Evolutionary conservation across 805 yeast species (phyloP).

Genomic region (Teunomyces atbi): DNA sequence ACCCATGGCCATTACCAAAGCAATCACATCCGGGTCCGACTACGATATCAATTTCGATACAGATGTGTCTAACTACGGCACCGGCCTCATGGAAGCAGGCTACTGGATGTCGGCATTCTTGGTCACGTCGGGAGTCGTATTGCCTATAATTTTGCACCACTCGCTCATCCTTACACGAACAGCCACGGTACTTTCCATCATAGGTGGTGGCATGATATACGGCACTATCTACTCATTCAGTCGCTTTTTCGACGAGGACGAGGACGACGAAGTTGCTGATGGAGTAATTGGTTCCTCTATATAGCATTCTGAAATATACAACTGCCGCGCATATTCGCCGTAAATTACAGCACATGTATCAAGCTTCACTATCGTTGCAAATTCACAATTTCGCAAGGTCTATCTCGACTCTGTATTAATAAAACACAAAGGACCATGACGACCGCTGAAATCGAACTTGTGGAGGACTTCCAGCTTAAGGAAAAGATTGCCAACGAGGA

Average conservation of each 20-base stretch:
- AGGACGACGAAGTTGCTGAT: slow-evolving; percentile 24
- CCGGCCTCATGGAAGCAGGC: slow-evolving; percentile 68
- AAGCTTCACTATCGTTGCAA: not conserved
- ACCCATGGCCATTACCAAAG: slow-evolving; percentile 35
- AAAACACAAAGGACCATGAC: slow-evolving; percentile 11
- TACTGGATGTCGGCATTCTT: slow-evolving; percentile 76
- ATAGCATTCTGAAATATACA: slow-evolving; percentile 2
- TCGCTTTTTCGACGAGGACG: slow-evolving; percentile 59
- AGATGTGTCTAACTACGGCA: slow-evolving; percentile 23
- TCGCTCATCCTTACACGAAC: slow-evolving; percentile 63
- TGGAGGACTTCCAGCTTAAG: slow-evolving; percentile 48
- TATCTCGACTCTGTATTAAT: not conserved
- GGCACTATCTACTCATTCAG: slow-evolving; percentile 81
- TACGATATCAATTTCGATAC: slow-evolving; percentile 46
- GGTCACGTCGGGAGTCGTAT: slow-evolving; percentile 65
- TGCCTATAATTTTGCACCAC: slow-evolving; percentile 79
- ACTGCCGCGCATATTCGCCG: not conserved
- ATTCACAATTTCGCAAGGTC: not conserved
- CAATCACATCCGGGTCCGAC: slow-evolving; percentile 32
- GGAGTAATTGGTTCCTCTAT: not conserved
- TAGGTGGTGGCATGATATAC: slow-evolving; percentile 84
- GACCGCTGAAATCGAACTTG: slow-evolving; percentile 34
- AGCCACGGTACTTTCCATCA: slow-evolving; percentile 73
- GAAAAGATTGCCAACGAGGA: slow-evolving; percentile 74
- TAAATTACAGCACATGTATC: slow-evolving; percentile 2